Base-by-base conservation (phyloP, 805 yeast species). In the Spathaspora boniae region DNA sequence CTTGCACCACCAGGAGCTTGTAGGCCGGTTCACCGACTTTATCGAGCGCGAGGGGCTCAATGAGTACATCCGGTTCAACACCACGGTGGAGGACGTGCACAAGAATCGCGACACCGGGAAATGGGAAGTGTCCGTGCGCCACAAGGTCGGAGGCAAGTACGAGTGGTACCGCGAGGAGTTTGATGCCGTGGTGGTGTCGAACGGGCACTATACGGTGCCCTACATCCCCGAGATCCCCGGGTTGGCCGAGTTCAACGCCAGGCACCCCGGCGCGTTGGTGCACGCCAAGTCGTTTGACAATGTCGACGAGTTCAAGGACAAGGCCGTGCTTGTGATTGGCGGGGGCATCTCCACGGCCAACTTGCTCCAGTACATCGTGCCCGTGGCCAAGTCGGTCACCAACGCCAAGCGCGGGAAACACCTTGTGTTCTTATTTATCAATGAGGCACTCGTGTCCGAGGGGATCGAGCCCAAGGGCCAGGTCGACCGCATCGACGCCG, bases 151-250 rank as follows among this genome's bases (percentile, higher is more conserved):
- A 2, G 37, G 23, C 3, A 28, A 28, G 7, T 68, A 40, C 41
- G 41, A 44, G 21, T 72, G 77, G 77, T 72, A 72, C 41, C 52
- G 46, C 17, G 73, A 73, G 35, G 52, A 50, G 22, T 77, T 68
- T 43, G 89, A 83, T 50, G 83, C 77, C 6, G 74, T 83, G 5
- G 74, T 77, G 3, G 54, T 81, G 7, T 82, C 86, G 5, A 61
- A 74, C 6, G 93, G 93, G 1, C 78, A 77, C 40, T 80, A 72
- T 52, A 74, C 80, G 30, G 62, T 71, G 18, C 91, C 93, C 1
- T 67, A 50, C 43, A 56, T 76, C 32, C 91, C 93, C 1, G 58
- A 66, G 15, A 65, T 72, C 29, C 52, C 56, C 2, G 88, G 88
- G 0, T 49, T 83, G 17, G 53, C 59, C 9, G 70, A 68, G 36